These are phyloP conservation scores for Sporormia fimetaria DNA, from an alignment of 495 filamentous ascomycete species.

Conservation along the genomic window DNA sequence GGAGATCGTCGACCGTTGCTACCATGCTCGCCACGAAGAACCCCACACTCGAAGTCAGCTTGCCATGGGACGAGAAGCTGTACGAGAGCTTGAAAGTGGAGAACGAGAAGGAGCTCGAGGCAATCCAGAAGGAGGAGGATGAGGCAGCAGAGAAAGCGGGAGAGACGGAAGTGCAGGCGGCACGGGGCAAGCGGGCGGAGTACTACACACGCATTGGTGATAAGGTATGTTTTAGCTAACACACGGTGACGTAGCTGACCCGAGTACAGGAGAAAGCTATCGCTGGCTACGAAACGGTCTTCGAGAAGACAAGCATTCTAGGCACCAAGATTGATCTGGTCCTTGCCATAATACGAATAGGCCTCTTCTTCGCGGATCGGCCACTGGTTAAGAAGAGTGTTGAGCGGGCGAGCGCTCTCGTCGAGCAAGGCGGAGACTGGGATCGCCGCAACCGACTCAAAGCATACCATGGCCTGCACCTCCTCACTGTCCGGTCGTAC, in stretches of 20 bases:
- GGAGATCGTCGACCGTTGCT: conserved; percentile 34
- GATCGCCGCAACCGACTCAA: conserved; percentile 95
- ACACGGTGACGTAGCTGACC: conserved; percentile 1
- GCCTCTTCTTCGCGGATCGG: conserved; percentile 90
- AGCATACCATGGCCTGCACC: conserved; percentile 91
- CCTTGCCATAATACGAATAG: conserved; percentile 88
- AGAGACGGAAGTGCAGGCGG: conserved; percentile 87
- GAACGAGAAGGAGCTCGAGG: conserved; percentile 82
- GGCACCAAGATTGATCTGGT: conserved; percentile 96
- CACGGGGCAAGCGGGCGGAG: conserved; percentile 86
- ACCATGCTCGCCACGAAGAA: conserved; percentile 62
- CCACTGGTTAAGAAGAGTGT: conserved; percentile 83
- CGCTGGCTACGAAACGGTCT: conserved; percentile 76
- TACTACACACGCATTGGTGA: conserved; percentile 90
- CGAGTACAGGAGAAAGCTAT: conserved; percentile 73
- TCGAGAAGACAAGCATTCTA: conserved; percentile 86
- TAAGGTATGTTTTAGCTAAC: conserved; percentile 50
- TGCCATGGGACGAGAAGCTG: conserved; percentile 81
- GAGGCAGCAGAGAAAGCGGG: conserved; percentile 90
- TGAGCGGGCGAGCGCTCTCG: conserved; percentile 76
- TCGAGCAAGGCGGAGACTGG: conserved; percentile 95
- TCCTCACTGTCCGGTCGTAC: conserved; percentile 84
- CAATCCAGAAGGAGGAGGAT: conserved; percentile 90
- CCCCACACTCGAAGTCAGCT: conserved; percentile 46
- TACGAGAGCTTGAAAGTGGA: conserved; percentile 78